Conservation (phyloP, 2,329 filamentous ascomycete species). For the Colletotrichum phormii region DNA sequence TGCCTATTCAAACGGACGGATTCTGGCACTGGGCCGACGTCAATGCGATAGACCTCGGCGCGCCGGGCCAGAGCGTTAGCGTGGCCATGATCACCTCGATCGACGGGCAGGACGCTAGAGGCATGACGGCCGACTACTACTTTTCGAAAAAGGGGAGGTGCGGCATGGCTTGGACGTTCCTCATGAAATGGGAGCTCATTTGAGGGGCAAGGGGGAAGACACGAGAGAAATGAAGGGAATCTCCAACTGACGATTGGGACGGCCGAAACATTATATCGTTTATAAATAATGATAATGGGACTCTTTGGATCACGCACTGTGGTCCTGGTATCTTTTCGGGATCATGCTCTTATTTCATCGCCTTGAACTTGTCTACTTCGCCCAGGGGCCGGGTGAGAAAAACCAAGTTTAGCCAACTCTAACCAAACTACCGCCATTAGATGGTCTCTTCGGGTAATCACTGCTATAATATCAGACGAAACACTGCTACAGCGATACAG, state of each 20-base stretch:
- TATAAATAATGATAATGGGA: conserved; percentile 27
- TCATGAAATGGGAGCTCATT: conserved; percentile 63
- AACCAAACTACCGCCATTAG: no score
- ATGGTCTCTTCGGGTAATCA: background rate
- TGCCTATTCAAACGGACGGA: conserved; percentile 82
- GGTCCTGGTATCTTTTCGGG: background rate
- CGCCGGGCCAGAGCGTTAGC: conserved; percentile 74
- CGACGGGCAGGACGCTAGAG: conserved; percentile 59
- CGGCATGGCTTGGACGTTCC: conserved; percentile 57
- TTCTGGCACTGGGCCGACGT: conserved; percentile 88
- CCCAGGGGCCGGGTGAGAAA: no score
- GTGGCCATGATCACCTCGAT: conserved; percentile 70
- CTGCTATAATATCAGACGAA: background rate
- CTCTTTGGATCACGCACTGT: background rate
- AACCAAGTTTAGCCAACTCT: no score
- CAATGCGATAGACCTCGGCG: conserved; percentile 71
- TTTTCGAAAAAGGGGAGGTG: conserved; percentile 55
- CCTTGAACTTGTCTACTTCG: no score
- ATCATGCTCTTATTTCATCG: background rate
- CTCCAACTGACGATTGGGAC: conserved; percentile 11
- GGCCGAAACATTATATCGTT: conserved; percentile 9
- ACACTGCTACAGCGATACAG: background rate
- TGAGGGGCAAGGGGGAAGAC: conserved; percentile 27
- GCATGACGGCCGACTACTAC: conserved; percentile 61
- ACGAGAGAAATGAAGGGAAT: background rate